Conservation (phyloP, 768 basidiomycete species). For the Amylocystis lapponica region DNA sequence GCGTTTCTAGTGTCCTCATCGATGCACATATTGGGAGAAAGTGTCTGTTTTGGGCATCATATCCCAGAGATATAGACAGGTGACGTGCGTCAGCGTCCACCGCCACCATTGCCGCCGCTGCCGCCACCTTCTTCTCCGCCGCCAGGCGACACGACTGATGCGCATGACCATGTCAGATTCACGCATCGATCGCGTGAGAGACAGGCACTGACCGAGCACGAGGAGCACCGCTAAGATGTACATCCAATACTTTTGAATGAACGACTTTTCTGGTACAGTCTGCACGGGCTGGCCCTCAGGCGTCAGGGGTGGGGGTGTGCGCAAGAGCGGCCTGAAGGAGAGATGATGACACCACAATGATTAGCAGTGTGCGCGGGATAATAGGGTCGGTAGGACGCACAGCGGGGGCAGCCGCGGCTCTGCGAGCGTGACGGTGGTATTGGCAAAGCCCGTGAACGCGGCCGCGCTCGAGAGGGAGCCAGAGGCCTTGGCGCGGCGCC, state of each 20-base stretch:
- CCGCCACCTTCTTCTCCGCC: conserved; percentile 12
- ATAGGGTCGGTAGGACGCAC: conserved; percentile 32
- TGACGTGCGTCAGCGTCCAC: conserved; percentile 4
- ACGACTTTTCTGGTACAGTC: conserved; percentile 64
- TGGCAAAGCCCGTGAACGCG: conserved; percentile 32
- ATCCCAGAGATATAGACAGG: too few relatives aligned
- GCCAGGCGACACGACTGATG: conserved; percentile 9
- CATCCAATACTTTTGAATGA: conserved; percentile 90
- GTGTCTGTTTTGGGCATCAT: too few relatives aligned
- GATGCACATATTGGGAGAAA: too few relatives aligned
- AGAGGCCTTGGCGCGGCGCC: conserved; percentile 1
- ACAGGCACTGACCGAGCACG: conserved; percentile 46
- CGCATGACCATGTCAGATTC: not conserved
- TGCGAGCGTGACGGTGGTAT: conserved; percentile 47
- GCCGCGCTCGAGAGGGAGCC: conserved; percentile 4
- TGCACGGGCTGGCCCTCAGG: conserved; percentile 58
- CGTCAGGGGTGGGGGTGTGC: conserved; percentile 60
- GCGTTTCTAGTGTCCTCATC: too few relatives aligned
- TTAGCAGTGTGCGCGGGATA: too few relatives aligned
- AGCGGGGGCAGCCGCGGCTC: conserved; percentile 47
- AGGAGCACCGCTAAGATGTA: conserved; percentile 60
- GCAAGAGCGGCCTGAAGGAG: conserved; percentile 55
- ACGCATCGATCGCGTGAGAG: not conserved
- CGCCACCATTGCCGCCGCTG: conserved; percentile 8
- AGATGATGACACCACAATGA: too few relatives aligned